Base-by-base conservation (phyloP, 2,329 filamentous ascomycete species). In the Eurotiales sp. region DNA sequence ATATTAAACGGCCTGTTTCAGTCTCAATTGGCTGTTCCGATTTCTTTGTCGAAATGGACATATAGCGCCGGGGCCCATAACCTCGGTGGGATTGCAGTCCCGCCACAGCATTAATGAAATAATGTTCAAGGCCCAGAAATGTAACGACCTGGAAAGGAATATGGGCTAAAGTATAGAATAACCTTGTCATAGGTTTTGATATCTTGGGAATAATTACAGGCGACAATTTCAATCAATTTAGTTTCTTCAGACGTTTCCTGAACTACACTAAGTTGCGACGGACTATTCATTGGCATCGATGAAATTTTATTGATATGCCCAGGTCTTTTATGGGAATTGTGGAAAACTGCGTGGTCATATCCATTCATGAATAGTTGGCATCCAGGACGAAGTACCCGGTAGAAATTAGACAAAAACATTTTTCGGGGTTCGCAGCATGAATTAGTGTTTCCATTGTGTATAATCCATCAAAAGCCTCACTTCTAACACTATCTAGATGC, bases 381-480 rank as follows among this genome's bases (percentile, higher is more conserved):
- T 23, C 77, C 78, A 1, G 76, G 77, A 21, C 66, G 64, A 4
- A 81, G 61, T 0, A 79, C 55, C 12, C 77, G 72, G 58, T 68
- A 72, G 62, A 81, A 80, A 15, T 74, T 73, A 5, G 55, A 56
- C 1, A 79, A 63, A 1, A 74, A 78, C 6, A 60, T n/a, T n/a
- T 62, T 36, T 68, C 56, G 0, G 75, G 72, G 34, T 80, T 70
- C 1, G 72, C 76, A 1, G 78, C 76, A 57, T 82, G 78, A 0
- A 80, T 77, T 42, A 82, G 72, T 0, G 77, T 79, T 61, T 82
- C 77, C 73, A 81, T 77, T 0, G 78, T 81, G 59, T 81, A 82
- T 23, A 77, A 64, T 3, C 77, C 78, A 49, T 82, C 77, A 37
- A 77, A 71, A 0, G 67, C 73, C 3, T 57, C 61, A 22, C 64